phyloP scores from a whole-genome alignment of 108 stramenopile genomes.

The Skeletonema tropicum region DNA sequence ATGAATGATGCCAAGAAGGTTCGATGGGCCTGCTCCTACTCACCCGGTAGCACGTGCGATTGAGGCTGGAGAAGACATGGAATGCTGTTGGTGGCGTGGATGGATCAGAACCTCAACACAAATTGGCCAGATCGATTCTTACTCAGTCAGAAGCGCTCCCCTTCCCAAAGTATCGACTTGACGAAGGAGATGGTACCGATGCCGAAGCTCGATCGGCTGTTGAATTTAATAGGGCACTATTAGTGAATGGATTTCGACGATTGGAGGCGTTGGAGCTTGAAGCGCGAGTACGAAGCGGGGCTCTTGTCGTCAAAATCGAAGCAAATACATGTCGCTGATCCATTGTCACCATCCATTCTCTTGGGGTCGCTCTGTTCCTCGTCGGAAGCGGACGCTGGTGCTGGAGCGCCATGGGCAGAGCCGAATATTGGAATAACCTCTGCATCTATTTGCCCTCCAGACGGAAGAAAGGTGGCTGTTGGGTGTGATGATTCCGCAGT shows the following conservation, averaged over 20 bases:
- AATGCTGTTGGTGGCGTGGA: conserved; percentile 16
- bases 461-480: conserved; percentile 77
- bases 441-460: conserved; percentile 78
- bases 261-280: conserved; percentile 88
- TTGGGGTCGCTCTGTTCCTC: conserved; percentile 66
- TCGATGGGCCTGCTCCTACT: conserved; percentile 84
- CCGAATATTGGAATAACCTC: conserved; percentile 80
- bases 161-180: conserved; percentile 76
- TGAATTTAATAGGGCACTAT: conserved; percentile 83
- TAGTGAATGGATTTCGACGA: conserved; percentile 86
- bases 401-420: conserved; percentile 67
- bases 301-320: conserved; percentile 19
- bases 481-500: conserved; percentile 88
- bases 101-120: conserved; percentile 24
- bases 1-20: conserved; percentile 33
- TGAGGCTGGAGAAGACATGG: conserved; percentile 50
- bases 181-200: conserved; percentile 59
- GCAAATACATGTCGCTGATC: conserved; percentile 51
- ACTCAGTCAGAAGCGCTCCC: conserved; percentile 56
- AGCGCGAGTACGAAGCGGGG: conserved; percentile 73
- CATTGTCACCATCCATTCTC: conserved; percentile 72
- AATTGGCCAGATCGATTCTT: conserved; percentile 36
- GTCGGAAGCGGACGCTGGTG: conserved; percentile 44
- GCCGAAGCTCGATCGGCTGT: conserved; percentile 51
- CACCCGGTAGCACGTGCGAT: conserved; percentile 41